Evolutionary conservation across 2,329 filamentous ascomycete genomes (phyloP), one percentile per base, ranked within the genome.

Genomic region (Colletotrichum lupini): DNA sequence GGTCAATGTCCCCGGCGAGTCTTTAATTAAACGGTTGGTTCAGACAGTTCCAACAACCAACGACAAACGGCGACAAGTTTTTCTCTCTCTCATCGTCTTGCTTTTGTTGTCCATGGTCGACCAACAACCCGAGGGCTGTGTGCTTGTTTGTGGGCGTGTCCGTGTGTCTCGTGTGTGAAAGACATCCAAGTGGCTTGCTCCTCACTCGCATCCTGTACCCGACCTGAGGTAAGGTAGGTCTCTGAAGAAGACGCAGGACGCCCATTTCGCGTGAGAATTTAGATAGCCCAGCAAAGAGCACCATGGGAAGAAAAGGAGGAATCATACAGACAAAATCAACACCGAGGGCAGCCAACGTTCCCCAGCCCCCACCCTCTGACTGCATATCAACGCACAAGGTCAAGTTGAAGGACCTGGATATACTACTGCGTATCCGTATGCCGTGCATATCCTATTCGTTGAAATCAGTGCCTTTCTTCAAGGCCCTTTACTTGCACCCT

Each of bases 1-100:
- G 70, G 70, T 65, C 49, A 60, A 14, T 30, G 26, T 70, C 56
- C 67, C 70, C 35, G 60, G 61, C 35, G 16, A 65, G 53, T 70
- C 60, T 71, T 66, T n/a, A 57, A 61, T 69, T 65, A 66, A 70
- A 70, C 61, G 70, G 67, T 65, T 73, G 70, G 70, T 56, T 73
- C 66, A 52, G 28, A n/a, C 55, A 65, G 28, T 66, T 71, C 56
- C 70, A 56, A 73, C 68, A 53, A 71, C 63, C 63, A 71, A 71
- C 68, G 49, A 42, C 49, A 46, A 24, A 32, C 22, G 28, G 28
- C 61, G 35, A 55, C 24, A 22, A 55, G 28, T 16, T 53, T 70
- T 65, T 12, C 30, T 42, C 37, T 42, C 37, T 53, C 37, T 53
- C 52, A 14, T 59, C 22, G 22, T 37, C 52, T 53, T 57, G 26